Percentiles rank a stretch among this genome's conserved stretches.
These are phyloP conservation scores for Coemansia reversa DNA, from an alignment of 192 early-diverging fungal species.

Conservation along the genomic window DNA sequence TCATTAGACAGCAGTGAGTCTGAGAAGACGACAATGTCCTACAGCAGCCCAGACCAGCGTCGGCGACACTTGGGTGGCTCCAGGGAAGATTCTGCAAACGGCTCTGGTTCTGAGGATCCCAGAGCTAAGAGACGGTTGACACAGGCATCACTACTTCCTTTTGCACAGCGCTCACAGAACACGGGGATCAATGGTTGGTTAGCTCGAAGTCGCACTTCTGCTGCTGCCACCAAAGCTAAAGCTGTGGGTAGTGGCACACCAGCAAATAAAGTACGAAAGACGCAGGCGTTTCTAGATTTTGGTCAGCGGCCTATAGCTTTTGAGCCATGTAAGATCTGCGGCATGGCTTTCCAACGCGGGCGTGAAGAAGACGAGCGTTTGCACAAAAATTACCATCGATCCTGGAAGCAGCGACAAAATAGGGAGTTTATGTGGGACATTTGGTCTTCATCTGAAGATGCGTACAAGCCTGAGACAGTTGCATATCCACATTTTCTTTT, in stretches of 20 bases:
- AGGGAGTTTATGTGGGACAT: slow-evolving; percentile 20
- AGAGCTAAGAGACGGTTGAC: slow-evolving; percentile 27
- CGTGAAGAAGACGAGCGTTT: slow-evolving; percentile 46
- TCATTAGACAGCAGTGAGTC: not conserved
- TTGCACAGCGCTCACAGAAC: not conserved
- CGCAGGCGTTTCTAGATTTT: slow-evolving; percentile 54
- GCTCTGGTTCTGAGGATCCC: not conserved
- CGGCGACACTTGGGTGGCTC: not conserved
- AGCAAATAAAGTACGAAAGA: slow-evolving; percentile 10
- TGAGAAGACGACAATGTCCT: not conserved
- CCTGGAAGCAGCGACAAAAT: slow-evolving; percentile 26
- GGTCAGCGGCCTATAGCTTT: slow-evolving; percentile 39
- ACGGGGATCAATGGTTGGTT: not conserved
- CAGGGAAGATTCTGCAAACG: not conserved
- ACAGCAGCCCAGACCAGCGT: not conserved
- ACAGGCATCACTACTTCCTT: slow-evolving; percentile 30
- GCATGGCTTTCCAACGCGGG: slow-evolving; percentile 53
- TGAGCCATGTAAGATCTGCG: slow-evolving; percentile 37
- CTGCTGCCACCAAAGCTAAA: not conserved
- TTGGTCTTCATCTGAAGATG: not conserved
- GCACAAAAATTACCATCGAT: slow-evolving; percentile 36
- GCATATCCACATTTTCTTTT: slow-evolving; percentile 4
- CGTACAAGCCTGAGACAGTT: slow-evolving; percentile 4
- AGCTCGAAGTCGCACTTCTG: not conserved
- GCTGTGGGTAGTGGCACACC: not conserved